A percentile compares a stretch with the other conserved stretches of the same genome.
Conservation (phyloP, 2,329 filamentous ascomycete genomes). For the Aspergillus terreus region DNA sequence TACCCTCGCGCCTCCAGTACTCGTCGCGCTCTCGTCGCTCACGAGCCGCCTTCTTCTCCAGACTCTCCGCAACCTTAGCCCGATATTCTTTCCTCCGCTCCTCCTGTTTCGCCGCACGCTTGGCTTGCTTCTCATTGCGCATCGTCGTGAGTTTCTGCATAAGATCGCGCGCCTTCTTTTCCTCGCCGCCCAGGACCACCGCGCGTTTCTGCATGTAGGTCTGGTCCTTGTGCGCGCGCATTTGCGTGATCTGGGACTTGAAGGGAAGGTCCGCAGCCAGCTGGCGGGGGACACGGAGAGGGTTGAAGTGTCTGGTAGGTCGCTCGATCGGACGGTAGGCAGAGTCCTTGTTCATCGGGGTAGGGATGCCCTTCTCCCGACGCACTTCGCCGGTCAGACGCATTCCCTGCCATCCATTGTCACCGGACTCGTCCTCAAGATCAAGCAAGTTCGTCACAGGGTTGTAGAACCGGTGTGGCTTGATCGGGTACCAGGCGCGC, state of each 20-base stretch:
- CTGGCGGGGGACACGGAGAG: conserved; percentile 47
- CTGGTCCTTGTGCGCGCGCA: conserved; percentile 71
- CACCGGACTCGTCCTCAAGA: conserved; percentile 30
- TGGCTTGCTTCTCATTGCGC: conserved; percentile 84
- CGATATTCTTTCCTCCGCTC: conserved; percentile 76
- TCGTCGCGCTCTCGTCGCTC: conserved; percentile 92
- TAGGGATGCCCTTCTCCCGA: conserved; percentile 67
- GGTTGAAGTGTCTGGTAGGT: conserved; percentile 71
- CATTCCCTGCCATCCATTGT: conserved; percentile 75
- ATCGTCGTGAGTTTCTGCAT: conserved; percentile 92
- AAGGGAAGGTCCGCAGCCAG: conserved; percentile 78
- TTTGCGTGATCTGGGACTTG: conserved; percentile 83
- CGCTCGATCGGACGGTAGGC: conserved; percentile 67
- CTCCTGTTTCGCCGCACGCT: conserved; percentile 80
- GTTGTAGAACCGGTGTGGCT: conserved; percentile 95
- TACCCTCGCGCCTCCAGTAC: conserved; percentile 88
- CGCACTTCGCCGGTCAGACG: conserved; percentile 90
- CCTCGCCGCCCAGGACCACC: conserved; percentile 79
- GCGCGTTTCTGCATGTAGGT: conserved; percentile 96
- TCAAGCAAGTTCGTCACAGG: conserved; percentile 89
- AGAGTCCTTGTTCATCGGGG: conserved; percentile 78
- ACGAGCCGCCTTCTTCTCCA: conserved; percentile 78
- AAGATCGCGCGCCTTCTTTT: conserved; percentile 81
- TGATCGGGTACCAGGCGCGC: conserved; percentile 93
- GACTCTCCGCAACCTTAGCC: conserved; percentile 75